A percentile compares a stretch with the other conserved stretches of the same genome.
phyloP scores from a whole-genome alignment of 768 basidiomycete species.

The Termitomyces sp. region DNA sequence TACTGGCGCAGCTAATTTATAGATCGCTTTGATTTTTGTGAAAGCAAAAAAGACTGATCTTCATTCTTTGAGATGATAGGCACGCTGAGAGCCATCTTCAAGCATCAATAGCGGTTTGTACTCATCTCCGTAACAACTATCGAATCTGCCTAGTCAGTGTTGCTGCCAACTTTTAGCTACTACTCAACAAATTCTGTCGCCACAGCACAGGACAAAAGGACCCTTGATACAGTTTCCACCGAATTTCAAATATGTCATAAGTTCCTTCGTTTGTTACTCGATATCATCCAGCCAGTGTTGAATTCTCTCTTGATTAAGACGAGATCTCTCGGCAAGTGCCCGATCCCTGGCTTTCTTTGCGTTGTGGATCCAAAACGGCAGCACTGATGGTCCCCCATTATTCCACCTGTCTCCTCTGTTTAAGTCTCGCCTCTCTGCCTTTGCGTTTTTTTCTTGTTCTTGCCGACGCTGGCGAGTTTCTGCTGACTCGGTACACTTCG shows the following conservation, averaged over 20 bases:
- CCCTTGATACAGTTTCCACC: too few species aligned
- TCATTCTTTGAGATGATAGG: not conserved
- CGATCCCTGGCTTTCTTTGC: not conserved
- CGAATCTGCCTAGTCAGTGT: too few species aligned
- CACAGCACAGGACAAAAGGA: too few species aligned
- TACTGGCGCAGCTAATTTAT: slow-evolving; percentile 69
- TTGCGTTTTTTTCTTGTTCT: too few species aligned
- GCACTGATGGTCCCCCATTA: too few species aligned
- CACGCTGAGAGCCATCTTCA: not conserved
- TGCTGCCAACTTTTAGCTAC: too few species aligned
- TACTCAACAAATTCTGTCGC: too few species aligned
- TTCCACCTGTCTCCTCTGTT: too few species aligned
- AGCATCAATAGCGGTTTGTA: not conserved
- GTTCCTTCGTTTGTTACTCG: too few species aligned
- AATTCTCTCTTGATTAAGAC: not conserved
- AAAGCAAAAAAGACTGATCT: not conserved
- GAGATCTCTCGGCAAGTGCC: not conserved
- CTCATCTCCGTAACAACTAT: too few species aligned
- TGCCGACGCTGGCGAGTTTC: not conserved
- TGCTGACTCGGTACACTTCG: too few species aligned
- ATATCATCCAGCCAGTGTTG: not conserved
- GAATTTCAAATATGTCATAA: not conserved
- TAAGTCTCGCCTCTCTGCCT: too few species aligned
- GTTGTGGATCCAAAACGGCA: not conserved
- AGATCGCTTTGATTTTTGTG: not conserved